These are phyloP conservation scores for Solanum ahanhuiri DNA, from an alignment of 257 asterid genomes.

Conservation along the genomic window DNA sequence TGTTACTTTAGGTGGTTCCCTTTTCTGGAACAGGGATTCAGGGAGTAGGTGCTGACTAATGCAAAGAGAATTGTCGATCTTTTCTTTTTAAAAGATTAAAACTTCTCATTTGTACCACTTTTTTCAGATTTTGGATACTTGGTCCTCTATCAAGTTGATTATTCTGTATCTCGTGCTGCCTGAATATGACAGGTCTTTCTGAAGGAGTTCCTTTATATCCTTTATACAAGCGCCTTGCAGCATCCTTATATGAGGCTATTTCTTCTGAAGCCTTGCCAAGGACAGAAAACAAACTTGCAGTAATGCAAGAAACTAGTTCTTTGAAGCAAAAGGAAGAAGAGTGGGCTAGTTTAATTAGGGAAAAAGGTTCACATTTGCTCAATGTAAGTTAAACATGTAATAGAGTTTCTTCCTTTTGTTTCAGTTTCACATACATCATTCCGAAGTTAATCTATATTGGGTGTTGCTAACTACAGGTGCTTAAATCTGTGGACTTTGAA, in stretches of 20 bases:
- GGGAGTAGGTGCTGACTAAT: background rate
- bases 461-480: slow-evolving; percentile 25
- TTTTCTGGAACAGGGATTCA: background rate
- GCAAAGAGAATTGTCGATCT: background rate
- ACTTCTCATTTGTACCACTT: background rate
- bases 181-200: slow-evolving; percentile 19
- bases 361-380: slow-evolving; percentile 39
- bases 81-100: background rate
- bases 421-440: background rate
- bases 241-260: slow-evolving; percentile 35
- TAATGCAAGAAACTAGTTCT: slow-evolving; percentile 18
- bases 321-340: slow-evolving; percentile 28
- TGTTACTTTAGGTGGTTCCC: no score
- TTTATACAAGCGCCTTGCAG: slow-evolving; percentile 61
- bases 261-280: slow-evolving; percentile 30
- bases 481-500: slow-evolving; percentile 59
- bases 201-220: slow-evolving; percentile 61
- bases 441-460: background rate
- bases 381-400: slow-evolving; percentile 23
- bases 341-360: slow-evolving; percentile 33
- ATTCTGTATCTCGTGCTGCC: background rate
- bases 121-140: background rate
- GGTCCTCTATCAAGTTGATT: background rate
- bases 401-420: background rate
- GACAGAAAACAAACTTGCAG: slow-evolving; percentile 11